phyloP scores from a whole-genome alignment of 2,329 filamentous ascomycete species.

The Coniochaeta ligniaria region DNA sequence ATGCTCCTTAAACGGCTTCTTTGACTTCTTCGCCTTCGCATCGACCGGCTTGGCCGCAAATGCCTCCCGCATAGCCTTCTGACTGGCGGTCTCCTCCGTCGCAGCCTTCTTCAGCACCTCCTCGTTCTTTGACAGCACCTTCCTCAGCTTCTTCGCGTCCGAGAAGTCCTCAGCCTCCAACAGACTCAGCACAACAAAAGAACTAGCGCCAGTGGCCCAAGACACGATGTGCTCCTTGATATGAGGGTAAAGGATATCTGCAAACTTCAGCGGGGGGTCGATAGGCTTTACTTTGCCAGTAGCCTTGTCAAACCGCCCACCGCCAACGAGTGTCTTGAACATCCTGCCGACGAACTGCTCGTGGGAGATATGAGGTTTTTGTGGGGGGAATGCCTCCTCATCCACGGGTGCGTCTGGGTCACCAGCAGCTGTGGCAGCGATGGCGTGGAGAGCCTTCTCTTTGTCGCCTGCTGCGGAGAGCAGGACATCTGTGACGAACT shows the following conservation, averaged over 20 bases:
- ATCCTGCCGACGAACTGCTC: constrained; percentile 66
- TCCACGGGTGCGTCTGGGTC: constrained; percentile 37
- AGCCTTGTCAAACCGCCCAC: constrained; percentile 74
- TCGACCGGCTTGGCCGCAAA: constrained; percentile 16
- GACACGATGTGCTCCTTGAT: constrained; percentile 68
- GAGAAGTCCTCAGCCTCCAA: constrained; percentile 68
- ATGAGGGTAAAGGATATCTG: constrained; percentile 70
- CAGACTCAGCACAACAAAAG: constrained; percentile 78
- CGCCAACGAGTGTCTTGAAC: constrained; percentile 85
- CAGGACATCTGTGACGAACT: constrained; percentile 77
- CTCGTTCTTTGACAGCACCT: constrained; percentile 65
- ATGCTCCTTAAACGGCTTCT: constrained; percentile 32
- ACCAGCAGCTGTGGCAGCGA: constrained; percentile 56
- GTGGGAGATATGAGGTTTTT: constrained; percentile 49
- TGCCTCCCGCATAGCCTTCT: constrained; percentile 33
- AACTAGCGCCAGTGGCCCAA: constrained; percentile 83
- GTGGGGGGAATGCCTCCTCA: constrained; percentile 28
- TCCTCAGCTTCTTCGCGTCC: constrained; percentile 58
- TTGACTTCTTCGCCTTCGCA: constrained; percentile 37
- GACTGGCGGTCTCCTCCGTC: constrained; percentile 46
- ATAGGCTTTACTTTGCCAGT: constrained; percentile 64
- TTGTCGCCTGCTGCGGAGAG: constrained; percentile 73
- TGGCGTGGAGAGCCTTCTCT: constrained; percentile 61
- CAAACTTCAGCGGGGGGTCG: constrained; percentile 74
- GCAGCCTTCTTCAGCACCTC: constrained; percentile 64